These are phyloP conservation scores for Gaeumannomyces tritici DNA, from an alignment of 2,329 filamentous ascomycete genomes.

Conservation along the genomic window DNA sequence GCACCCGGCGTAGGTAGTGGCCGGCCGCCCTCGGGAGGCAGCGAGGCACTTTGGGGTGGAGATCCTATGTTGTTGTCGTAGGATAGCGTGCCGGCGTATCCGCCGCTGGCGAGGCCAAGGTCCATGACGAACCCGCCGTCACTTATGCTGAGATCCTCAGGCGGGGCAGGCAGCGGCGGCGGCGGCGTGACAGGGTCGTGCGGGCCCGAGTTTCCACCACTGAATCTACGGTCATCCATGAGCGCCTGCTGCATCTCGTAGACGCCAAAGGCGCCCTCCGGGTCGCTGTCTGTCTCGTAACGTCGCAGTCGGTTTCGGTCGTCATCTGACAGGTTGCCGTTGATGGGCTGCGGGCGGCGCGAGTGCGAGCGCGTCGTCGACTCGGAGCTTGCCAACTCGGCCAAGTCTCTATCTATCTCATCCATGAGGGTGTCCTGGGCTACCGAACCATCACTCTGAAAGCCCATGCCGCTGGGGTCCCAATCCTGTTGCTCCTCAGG, in stretches of 20 bases:
- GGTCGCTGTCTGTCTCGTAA: conserved; percentile 70
- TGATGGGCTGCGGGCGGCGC: conserved; percentile 30
- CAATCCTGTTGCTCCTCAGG: conserved; percentile 30
- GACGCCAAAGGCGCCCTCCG: conserved; percentile 76
- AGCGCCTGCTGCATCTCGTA: conserved; percentile 79
- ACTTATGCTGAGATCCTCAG: conserved; percentile 44
- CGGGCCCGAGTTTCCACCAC: conserved; percentile 27
- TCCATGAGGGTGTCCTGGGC: conserved; percentile 46
- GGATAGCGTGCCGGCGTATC: conserved; percentile 45
- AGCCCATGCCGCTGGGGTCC: conserved; percentile 23
- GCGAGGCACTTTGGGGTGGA: conserved; percentile 26
- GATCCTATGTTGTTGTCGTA: conserved; percentile 40
- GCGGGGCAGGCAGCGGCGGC: conserved; percentile 32
- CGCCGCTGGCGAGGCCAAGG: conserved; percentile 64
- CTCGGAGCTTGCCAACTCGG: conserved; percentile 8
- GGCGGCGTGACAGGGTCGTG: conserved; percentile 7
- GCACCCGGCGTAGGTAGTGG: conserved; percentile 37
- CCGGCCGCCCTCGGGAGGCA: conserved; percentile 32
- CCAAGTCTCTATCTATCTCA: conserved; percentile 47
- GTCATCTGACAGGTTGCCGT: conserved; percentile 36
- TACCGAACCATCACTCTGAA: conserved; percentile 26
- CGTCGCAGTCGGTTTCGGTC: conserved; percentile 36
- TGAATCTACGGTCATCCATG: conserved; percentile 59
- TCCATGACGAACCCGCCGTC: conserved; percentile 73
- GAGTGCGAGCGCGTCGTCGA: conserved; percentile 12